Evolutionary conservation across 192 early-diverging fungal genomes (phyloP).

Genomic region (Backusella psychrophila): DNA sequence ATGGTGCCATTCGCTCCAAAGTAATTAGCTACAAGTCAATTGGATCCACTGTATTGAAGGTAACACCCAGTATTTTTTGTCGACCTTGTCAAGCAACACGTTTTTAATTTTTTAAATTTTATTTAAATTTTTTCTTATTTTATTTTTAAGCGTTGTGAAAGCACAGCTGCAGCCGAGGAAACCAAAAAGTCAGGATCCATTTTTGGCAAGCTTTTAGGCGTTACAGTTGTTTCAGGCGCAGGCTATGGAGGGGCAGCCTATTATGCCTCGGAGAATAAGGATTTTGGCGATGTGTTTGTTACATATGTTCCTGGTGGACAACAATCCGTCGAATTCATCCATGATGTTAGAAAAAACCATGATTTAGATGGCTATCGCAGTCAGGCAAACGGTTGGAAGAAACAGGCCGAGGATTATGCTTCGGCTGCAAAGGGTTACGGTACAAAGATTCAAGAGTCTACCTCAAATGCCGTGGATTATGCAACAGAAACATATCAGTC

Average conservation of each 20-base stretch:
- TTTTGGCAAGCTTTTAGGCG: conserved; percentile 7
- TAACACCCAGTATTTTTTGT: background rate
- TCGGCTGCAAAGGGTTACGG: conserved; percentile 17
- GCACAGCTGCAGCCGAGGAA: conserved; percentile 1
- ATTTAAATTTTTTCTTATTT: background rate
- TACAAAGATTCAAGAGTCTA: conserved; percentile 13
- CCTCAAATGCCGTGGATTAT: conserved; percentile 33
- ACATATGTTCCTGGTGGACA: conserved; percentile 57
- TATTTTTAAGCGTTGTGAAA: conserved; percentile 23
- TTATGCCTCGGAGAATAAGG: conserved; percentile 47
- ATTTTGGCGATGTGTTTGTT: conserved; percentile 60
- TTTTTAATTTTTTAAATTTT: background rate
- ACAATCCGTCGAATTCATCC: conserved; percentile 48
- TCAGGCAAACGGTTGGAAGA: conserved; percentile 31
- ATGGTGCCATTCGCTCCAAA: conserved; percentile 17
- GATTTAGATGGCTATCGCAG: conserved; percentile 28
- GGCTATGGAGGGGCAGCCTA: conserved; percentile 52
- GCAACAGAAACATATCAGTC: conserved; percentile 31
- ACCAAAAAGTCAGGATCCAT: conserved; percentile 17
- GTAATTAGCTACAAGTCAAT: background rate
- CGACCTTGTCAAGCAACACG: background rate
- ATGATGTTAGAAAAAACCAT: conserved; percentile 47
- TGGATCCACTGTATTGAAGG: conserved; percentile 16
- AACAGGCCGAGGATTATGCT: conserved; percentile 26
- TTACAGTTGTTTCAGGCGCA: conserved; percentile 27